Percentiles rank a stretch among this genome's conserved stretches.
Evolutionary conservation across 2,329 filamentous ascomycete species (phyloP).

Genomic region (Verticillium dahliae): DNA sequence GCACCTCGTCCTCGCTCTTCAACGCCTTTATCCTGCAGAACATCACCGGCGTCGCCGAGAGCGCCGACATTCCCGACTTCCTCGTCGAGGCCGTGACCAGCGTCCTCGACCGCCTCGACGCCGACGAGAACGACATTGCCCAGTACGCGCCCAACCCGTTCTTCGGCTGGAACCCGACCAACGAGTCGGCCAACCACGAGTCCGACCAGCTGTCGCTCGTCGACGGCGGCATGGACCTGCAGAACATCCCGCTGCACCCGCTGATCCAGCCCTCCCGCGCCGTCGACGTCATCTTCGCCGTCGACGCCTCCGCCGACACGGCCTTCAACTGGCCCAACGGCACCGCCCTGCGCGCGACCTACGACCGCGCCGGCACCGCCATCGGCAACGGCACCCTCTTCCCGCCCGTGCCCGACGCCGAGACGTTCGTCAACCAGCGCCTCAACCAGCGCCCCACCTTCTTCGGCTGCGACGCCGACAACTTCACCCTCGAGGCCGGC

Average conservation of each 20-base stretch:
- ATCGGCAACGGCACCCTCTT: conserved; percentile 50
- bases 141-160: conserved; percentile 59
- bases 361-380: conserved; percentile 40
- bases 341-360: conserved; percentile 50
- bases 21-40: conserved; percentile 68
- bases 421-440: conserved; percentile 50
- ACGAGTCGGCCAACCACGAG: conserved; percentile 33
- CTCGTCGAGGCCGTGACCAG: conserved; percentile 36
- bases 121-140: conserved; percentile 67
- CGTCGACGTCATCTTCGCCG: conserved; percentile 58
- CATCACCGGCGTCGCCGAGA: conserved; percentile 19
- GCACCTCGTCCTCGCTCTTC: conserved; percentile 75
- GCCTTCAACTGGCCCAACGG: conserved; percentile 53
- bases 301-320: conserved; percentile 60
- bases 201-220: conserved; percentile 60
- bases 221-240: conserved; percentile 71
- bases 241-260: conserved; percentile 73
- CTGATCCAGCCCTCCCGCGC: conserved; percentile 48
- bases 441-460: conserved; percentile 55
- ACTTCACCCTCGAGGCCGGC: conserved; percentile 39
- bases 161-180: conserved; percentile 36
- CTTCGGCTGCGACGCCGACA: conserved; percentile 51
- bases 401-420: conserved; percentile 48
- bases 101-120: conserved; percentile 50
- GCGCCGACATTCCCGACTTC: conserved; percentile 17